Conservation (phyloP, 768 basidiomycete genomes). For the Boletus subparvulus region DNA sequence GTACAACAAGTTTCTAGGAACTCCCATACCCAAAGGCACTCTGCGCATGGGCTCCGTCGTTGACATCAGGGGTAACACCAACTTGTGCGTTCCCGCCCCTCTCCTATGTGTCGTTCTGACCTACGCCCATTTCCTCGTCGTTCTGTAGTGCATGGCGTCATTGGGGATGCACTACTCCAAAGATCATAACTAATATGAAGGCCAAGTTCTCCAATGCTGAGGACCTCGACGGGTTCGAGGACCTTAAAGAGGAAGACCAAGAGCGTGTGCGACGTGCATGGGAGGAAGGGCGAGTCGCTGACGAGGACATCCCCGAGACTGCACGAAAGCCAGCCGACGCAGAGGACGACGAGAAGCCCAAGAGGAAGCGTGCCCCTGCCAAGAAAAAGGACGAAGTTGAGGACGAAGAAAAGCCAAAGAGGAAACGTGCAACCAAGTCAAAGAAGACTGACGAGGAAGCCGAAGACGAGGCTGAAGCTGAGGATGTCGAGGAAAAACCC, state of each 20-base stretch:
- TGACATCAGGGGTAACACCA: slow-evolving; percentile 67
- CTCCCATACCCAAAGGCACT: slow-evolving; percentile 65
- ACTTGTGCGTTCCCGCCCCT: slow-evolving; percentile 49
- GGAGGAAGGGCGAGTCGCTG: slow-evolving; percentile 74
- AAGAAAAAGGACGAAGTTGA: slow-evolving; percentile 37
- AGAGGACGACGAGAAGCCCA: slow-evolving; percentile 53
- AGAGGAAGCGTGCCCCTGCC: slow-evolving; percentile 44
- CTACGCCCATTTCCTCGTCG: not conserved
- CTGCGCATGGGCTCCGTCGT: slow-evolving; percentile 74
- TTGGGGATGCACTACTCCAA: slow-evolving; percentile 82
- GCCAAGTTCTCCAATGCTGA: slow-evolving; percentile 51
- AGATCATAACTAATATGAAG: slow-evolving; percentile 72
- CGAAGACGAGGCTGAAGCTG: slow-evolving; percentile 35
- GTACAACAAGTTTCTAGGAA: slow-evolving; percentile 46
- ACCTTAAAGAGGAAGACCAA: slow-evolving; percentile 66
- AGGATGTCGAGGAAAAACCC: slow-evolving; percentile 27
- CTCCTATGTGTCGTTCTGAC: not conserved
- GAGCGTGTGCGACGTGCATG: slow-evolving; percentile 69
- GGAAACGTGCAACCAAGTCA: slow-evolving; percentile 30
- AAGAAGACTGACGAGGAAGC: slow-evolving; percentile 36
- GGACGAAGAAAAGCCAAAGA: slow-evolving; percentile 39
- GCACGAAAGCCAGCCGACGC: slow-evolving; percentile 59
- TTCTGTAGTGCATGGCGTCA: slow-evolving; percentile 73
- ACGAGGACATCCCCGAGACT: slow-evolving; percentile 77
- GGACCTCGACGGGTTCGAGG: slow-evolving; percentile 86